Evolutionary conservation across 1,139 yeast species (phyloP).

Genomic region (Blastobotrys persicus): DNA sequence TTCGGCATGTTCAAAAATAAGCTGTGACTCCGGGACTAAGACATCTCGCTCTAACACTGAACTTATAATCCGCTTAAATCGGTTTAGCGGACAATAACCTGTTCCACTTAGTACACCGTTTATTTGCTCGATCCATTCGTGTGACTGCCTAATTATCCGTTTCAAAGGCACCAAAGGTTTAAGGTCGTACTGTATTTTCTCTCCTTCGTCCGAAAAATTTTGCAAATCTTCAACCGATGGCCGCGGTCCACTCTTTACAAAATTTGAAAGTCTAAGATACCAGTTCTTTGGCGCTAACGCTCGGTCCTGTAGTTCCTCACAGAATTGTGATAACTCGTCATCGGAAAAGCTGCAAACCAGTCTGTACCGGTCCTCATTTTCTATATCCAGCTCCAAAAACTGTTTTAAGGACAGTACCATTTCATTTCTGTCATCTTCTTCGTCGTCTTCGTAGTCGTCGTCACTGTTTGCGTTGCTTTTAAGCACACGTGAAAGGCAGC

Average conservation of each 20-base stretch:
- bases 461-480: conserved; percentile 1
- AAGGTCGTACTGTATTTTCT: conserved; percentile 42
- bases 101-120: conserved; percentile 43
- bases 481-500: conserved; percentile 32
- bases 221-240: conserved; percentile 51
- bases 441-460: conserved; percentile 8
- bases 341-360: conserved; percentile 19
- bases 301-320: conserved; percentile 16
- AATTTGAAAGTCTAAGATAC: conserved; percentile 47
- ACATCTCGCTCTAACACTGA: conserved; percentile 53
- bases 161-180: conserved; percentile 42
- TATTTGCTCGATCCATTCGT: conserved; percentile 56
- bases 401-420: conserved; percentile 45
- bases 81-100: conserved; percentile 22
- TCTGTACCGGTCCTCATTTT: conserved; percentile 18
- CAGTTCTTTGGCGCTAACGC: conserved; percentile 47
- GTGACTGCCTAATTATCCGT: conserved; percentile 45
- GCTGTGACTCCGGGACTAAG: conserved; percentile 58
- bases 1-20: conserved; percentile 50
- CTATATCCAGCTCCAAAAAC: conserved; percentile 40
- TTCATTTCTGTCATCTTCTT: too few relatives aligned
- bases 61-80: conserved; percentile 43
- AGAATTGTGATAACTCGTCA: conserved; percentile 17
- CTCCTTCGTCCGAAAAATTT: conserved; percentile 54
- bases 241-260: conserved; percentile 44